phyloP scores from a whole-genome alignment of 352 stramenopile species.

The Phytopythium mirpurense region DNA sequence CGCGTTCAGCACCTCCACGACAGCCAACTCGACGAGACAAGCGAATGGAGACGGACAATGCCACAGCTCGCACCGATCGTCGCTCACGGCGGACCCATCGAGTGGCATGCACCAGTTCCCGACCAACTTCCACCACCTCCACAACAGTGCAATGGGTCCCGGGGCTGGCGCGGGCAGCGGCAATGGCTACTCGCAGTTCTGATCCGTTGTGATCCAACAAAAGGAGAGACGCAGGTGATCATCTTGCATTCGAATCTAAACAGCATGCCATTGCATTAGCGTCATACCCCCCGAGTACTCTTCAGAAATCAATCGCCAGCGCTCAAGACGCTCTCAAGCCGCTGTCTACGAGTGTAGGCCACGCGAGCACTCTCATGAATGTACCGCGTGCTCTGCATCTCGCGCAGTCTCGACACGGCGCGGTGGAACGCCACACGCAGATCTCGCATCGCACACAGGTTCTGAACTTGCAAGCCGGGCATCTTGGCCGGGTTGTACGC shows the following conservation, averaged over 20 bases:
- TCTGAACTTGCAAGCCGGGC: slow-evolving; percentile 44
- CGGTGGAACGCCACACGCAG: slow-evolving; percentile 75
- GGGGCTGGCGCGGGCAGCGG: neutral
- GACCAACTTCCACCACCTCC: slow-evolving; percentile 16
- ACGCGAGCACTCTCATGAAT: slow-evolving; percentile 30
- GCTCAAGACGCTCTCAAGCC: neutral
- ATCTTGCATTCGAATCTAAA: too few species aligned
- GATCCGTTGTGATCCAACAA: too few species aligned
- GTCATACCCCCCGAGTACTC: too few species aligned
- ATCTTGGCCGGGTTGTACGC: slow-evolving; percentile 57
- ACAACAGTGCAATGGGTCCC: slow-evolving; percentile 4
- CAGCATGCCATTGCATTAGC: neutral
- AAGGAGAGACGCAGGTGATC: too few species aligned
- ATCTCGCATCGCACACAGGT: slow-evolving; percentile 67
- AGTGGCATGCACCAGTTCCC: slow-evolving; percentile 12
- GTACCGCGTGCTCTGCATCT: slow-evolving; percentile 87
- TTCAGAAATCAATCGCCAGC: too few species aligned
- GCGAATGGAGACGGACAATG: neutral
- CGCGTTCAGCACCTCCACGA: neutral
- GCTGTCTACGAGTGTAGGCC: neutral
- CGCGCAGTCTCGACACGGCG: slow-evolving; percentile 70
- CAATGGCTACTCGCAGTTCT: slow-evolving; percentile 1
- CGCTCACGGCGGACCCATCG: neutral
- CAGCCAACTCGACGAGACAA: neutral
- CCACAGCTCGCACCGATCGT: neutral